Evolutionary conservation across 768 basidiomycete species (phyloP), one percentile per base, ranked within the genome.

Genomic region (Hypholoma sublateritium): DNA sequence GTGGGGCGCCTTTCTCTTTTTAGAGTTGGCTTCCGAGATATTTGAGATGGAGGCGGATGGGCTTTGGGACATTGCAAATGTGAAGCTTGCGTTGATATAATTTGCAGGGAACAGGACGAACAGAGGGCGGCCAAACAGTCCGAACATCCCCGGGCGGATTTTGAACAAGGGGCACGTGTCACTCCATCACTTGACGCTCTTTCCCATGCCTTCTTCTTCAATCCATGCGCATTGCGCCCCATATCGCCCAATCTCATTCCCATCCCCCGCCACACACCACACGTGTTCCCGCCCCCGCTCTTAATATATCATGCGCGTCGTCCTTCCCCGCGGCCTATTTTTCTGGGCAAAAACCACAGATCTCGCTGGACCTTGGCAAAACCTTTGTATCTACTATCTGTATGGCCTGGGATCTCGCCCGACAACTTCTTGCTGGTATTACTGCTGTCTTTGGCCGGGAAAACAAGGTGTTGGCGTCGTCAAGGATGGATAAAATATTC

Each of bases 31-130:
- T 59, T 87, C 84, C 59, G 83, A 80, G 55, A 72, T 73, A 66
- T 85, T 85, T 25, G 83, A 81, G 51, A 76, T 68, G 11, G 86
- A 81, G 49, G 82, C 75, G 47, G 82, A 72, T 48, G 87, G 85
- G 60, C 86, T 86, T 69, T 86, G 74, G 56, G 88, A 89, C 88
- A 89, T 89, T 66, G 57, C 63, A 37, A 47, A 51, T 52, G 36
- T 37, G 64, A 64, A 58, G 48, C 52, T 57, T 62, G 53, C 51
- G 62, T 64, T 63, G 62, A 59, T 64, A 67, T 61, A 60, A 61
- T 61, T 62, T 57, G 59, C 56, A 59, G 55, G 53, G 62, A 59
- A 56, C 53, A 63, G 55, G 52, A 58, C 53, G 61, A 66, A 65
- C 56, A 63, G 51, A 62, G 28, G 25, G 62, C 63, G 62, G 69